Base-by-base conservation (phyloP, 1,284 basidiomycete genomes). In the Moesziomyces sp. region DNA sequence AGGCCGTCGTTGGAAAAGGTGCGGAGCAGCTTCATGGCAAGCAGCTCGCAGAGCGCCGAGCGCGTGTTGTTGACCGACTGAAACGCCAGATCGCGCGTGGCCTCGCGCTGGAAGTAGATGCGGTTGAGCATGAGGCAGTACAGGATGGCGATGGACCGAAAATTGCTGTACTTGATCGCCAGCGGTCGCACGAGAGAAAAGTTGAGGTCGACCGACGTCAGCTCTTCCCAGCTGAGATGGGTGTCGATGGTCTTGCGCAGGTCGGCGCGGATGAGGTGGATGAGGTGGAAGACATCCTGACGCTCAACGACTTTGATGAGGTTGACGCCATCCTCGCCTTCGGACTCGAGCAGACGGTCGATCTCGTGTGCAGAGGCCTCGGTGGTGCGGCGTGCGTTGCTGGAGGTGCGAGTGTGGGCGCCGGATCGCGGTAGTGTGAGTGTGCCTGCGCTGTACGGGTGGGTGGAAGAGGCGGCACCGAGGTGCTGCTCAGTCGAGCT, bases 101-200 rank as follows among this genome's bases (percentile, higher is more conserved):
- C 76, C 21, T 79, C 91, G 8, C 91, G 89, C 23, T 90, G 84
- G 84, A 97, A 97, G 84, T 95, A 90, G 13, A 94, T 89, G 47
- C 92, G 90, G 84, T 94, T 96, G 57, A 97, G 86, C 11, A 97
- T 89, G 62, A 95, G 88, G 78, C 93, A 94, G 84, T 97, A 97
- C 7, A 94, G 91, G 59, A 93, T 85, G 28, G 91, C 89, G 81
- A 89, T 61, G 45, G 67, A 71, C 6, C 65, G 63, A 3, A 69
- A 65, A 45, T 65, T 59, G 57, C 65, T 71, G 58, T 80, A 78
- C 50, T 78, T 78, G 74, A 76, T 73, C 0, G 79, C 78, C 5
- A 81, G 58, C 2, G 79, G 79, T 16, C 79, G 71, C 0, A 81
- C 78, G 9, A 77, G 67, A 28, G 78, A 65, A 24, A 78, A 81